phyloP scores from a whole-genome alignment of 2,329 filamentous ascomycete genomes.

The Acrocalymma vagum region DNA sequence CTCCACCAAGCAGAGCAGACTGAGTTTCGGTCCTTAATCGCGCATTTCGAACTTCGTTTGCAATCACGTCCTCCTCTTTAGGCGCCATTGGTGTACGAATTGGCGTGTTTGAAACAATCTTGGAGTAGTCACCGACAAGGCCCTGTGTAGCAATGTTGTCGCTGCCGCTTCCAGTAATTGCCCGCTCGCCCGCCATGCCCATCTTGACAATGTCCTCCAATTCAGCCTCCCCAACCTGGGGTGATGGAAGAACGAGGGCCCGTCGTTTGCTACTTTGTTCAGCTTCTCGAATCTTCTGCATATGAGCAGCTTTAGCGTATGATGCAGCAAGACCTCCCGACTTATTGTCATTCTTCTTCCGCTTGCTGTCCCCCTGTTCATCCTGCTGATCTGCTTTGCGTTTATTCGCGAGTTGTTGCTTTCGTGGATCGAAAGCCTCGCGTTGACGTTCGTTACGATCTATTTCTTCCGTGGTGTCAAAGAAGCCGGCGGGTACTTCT shows the following conservation, averaged over 20 bases:
- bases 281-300: conserved; percentile 93
- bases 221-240: conserved; percentile 91
- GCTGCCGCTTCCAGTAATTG: conserved; percentile 78
- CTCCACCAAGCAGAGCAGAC: conserved; percentile 89
- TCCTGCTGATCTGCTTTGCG: conserved; percentile 92
- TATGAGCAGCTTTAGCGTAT: conserved; percentile 89
- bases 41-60: conserved; percentile 96
- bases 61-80: conserved; percentile 92
- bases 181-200: conserved; percentile 91
- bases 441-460: conserved; percentile 82
- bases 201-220: conserved; percentile 99
- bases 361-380: conserved; percentile 78
- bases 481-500: conserved; percentile 86
- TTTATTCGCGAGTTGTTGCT: conserved; percentile 90
- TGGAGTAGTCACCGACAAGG: conserved; percentile 85
- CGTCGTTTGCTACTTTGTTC: conserved; percentile 96
- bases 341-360: conserved; percentile 84
- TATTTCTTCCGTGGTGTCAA: conserved; percentile 88
- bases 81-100: conserved; percentile 92
- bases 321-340: conserved; percentile 82
- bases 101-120: conserved; percentile 80
- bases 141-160: conserved; percentile 88
- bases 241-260: conserved; percentile 81
- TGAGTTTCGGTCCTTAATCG: conserved; percentile 91
- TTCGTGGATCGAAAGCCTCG: conserved; percentile 88